A percentile compares a stretch with the other conserved stretches of the same genome.
Evolutionary conservation across 2,329 filamentous ascomycete species (phyloP).

Genomic region (Cryoendolithus antarcticus): DNA sequence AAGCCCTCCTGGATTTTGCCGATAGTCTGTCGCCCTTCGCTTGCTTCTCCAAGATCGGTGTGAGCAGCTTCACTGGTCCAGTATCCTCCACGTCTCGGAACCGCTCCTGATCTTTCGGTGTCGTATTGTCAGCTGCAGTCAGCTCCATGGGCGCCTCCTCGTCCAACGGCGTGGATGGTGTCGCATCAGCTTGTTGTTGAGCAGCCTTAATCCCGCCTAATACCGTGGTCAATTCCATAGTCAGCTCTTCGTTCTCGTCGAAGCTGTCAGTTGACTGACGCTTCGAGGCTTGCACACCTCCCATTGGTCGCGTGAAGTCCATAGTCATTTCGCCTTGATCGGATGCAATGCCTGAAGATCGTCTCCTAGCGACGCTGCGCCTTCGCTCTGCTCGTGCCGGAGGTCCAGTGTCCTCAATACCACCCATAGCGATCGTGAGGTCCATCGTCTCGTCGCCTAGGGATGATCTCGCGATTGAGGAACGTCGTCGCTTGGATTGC

Average conservation of each 20-base stretch:
- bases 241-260: constrained; percentile 35
- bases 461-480: constrained; percentile 22
- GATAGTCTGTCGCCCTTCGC: constrained; percentile 3
- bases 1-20: constrained; percentile 8
- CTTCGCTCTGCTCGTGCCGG: constrained; percentile 16
- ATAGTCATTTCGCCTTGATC: constrained; percentile 37
- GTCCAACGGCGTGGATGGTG: constrained; percentile 23
- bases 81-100: constrained; percentile 42
- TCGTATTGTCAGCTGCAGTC: constrained; percentile 28
- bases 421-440: constrained; percentile 26
- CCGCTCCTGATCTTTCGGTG: constrained; percentile 44
- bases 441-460: constrained; percentile 32
- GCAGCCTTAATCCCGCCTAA: constrained; percentile 31
- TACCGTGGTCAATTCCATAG: constrained; percentile 41
- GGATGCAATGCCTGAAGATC: constrained; percentile 22
- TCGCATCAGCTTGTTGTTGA: constrained; percentile 13
- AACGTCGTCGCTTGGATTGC: constrained; percentile 25
- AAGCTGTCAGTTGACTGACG: constrained; percentile 14
- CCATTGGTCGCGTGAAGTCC: constrained; percentile 45
- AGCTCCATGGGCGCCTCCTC: constrained; percentile 37
- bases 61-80: constrained; percentile 22
- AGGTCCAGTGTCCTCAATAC: constrained; percentile 16
- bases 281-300: constrained; percentile 24
- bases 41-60: constrained; percentile 23
- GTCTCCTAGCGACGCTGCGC: constrained; percentile 23